Evolutionary conservation across 345 rosid genomes (phyloP).

Genomic region (Geranium brycei): DNA sequence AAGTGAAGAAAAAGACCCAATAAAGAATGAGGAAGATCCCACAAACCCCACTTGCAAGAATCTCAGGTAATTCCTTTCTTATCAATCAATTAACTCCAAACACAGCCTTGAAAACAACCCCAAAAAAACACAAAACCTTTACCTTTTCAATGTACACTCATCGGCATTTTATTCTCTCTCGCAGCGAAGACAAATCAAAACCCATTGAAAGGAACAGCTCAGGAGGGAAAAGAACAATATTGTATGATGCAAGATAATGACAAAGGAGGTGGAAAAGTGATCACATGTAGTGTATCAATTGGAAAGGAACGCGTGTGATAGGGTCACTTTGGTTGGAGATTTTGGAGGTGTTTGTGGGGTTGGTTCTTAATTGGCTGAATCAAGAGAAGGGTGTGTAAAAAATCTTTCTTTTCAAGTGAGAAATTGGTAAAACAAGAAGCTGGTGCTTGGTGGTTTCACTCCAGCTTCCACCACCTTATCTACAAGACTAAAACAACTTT

Average conservation of each 20-base stretch:
- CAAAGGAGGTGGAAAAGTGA: neutral
- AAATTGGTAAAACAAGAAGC: slow-evolving; percentile 2
- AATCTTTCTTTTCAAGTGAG: slow-evolving; percentile 7
- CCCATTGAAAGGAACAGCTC: neutral
- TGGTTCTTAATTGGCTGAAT: neutral
- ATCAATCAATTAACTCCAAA: slow-evolving; percentile 31
- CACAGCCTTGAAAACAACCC: slow-evolving; percentile 33
- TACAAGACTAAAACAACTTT: neutral
- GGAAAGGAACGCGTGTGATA: neutral
- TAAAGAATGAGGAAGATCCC: neutral
- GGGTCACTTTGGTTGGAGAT: slow-evolving; percentile 14
- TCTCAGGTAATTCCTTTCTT: slow-evolving; percentile 33
- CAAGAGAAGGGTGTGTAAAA: slow-evolving; percentile 6
- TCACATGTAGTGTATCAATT: neutral
- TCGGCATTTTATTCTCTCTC: neutral
- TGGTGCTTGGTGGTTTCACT: too few relatives aligned
- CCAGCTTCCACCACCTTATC: slow-evolving; percentile 5
- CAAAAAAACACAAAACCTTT: slow-evolving; percentile 10
- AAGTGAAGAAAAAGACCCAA: slow-evolving; percentile 6
- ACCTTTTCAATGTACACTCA: neutral
- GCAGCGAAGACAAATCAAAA: slow-evolving; percentile 8
- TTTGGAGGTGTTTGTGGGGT: slow-evolving; percentile 4
- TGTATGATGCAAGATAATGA: slow-evolving; percentile 4
- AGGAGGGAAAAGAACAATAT: slow-evolving; percentile 18
- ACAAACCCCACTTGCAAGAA: slow-evolving; percentile 13